These are phyloP conservation scores for Cercospora nicotianae DNA, from an alignment of 2,329 filamentous ascomycete species.

Conservation along the genomic window DNA sequence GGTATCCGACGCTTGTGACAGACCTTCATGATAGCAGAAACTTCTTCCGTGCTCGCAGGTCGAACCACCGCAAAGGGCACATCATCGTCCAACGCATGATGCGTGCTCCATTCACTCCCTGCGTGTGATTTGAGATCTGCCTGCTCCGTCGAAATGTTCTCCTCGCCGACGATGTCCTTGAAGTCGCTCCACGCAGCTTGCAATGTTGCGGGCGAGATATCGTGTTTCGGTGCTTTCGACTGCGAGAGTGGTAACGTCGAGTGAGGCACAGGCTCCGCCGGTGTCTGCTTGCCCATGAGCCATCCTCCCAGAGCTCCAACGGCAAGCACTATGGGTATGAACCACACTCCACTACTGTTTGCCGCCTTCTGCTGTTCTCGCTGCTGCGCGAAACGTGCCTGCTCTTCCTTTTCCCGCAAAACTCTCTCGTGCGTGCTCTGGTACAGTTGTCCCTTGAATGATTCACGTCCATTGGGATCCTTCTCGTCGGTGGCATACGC, in stretches of 20 bases:
- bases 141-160: slow-evolving; percentile 61
- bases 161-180: slow-evolving; percentile 60
- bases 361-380: slow-evolving; percentile 35
- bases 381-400: slow-evolving; percentile 50
- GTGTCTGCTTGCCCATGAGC: slow-evolving; percentile 55
- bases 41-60: slow-evolving; percentile 75
- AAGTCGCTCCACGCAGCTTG: slow-evolving; percentile 67
- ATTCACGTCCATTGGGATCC: slow-evolving; percentile 40
- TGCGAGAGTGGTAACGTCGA: slow-evolving; percentile 59
- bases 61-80: slow-evolving; percentile 67
- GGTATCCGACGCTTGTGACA: slow-evolving; percentile 80
- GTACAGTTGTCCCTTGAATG: slow-evolving; percentile 63
- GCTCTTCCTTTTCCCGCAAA: slow-evolving; percentile 58
- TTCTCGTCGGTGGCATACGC: slow-evolving; percentile 43
- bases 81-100: slow-evolving; percentile 45
- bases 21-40: slow-evolving; percentile 83
- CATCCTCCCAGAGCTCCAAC: slow-evolving; percentile 56
- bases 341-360: slow-evolving; percentile 32
- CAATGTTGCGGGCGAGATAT: slow-evolving; percentile 57
- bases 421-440: slow-evolving; percentile 61
- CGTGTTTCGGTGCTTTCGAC: slow-evolving; percentile 53
- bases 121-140: slow-evolving; percentile 58
- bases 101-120: slow-evolving; percentile 65
- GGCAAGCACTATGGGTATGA: slow-evolving; percentile 46
- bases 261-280: slow-evolving; percentile 45